phyloP scores from a whole-genome alignment of 441 rosid genomes.

The Populus trichocarpa region DNA sequence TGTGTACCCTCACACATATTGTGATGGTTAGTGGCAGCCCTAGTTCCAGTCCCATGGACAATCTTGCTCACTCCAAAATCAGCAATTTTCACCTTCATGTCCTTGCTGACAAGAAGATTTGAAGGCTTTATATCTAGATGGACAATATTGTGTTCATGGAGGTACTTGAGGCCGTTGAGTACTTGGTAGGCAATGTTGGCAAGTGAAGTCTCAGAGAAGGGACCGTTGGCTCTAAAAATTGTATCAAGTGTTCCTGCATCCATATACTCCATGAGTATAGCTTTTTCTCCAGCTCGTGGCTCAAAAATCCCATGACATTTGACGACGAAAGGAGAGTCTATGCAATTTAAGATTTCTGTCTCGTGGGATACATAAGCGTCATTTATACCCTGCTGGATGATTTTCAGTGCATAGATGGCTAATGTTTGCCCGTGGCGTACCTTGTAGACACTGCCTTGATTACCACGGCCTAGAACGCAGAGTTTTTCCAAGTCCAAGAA shows the following conservation, averaged over 20 bases:
- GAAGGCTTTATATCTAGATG: conserved; percentile 50
- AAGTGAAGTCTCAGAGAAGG: conserved; percentile 40
- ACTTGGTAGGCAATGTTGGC: conserved; percentile 48
- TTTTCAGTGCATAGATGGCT: conserved; percentile 51
- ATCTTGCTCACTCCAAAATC: conserved; percentile 5
- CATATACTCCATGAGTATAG: conserved; percentile 65
- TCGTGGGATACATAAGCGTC: conserved; percentile 47
- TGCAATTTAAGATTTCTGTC: conserved; percentile 60
- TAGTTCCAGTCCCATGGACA: conserved; percentile 39
- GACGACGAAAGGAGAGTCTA: conserved; percentile 51
- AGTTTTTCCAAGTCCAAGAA: conserved; percentile 45
- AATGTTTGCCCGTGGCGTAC: conserved; percentile 46
- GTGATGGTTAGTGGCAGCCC: conserved; percentile 11
- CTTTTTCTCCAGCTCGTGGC: conserved; percentile 46
- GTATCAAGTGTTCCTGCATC: conserved; percentile 55
- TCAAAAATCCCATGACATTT: conserved; percentile 48
- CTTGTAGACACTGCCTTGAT: conserved; percentile 59
- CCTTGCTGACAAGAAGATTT: not conserved
- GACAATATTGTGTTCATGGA: conserved; percentile 53
- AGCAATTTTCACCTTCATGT: conserved; percentile 1
- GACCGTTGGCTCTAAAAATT: conserved; percentile 34
- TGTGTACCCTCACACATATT: conserved; percentile 68
- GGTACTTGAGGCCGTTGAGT: conserved; percentile 45
- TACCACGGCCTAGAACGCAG: conserved; percentile 63
- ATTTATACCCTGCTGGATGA: conserved; percentile 40